Base-by-base conservation (phyloP, 352 stramenopile genomes). In the Thalassiosira delicatula region DNA sequence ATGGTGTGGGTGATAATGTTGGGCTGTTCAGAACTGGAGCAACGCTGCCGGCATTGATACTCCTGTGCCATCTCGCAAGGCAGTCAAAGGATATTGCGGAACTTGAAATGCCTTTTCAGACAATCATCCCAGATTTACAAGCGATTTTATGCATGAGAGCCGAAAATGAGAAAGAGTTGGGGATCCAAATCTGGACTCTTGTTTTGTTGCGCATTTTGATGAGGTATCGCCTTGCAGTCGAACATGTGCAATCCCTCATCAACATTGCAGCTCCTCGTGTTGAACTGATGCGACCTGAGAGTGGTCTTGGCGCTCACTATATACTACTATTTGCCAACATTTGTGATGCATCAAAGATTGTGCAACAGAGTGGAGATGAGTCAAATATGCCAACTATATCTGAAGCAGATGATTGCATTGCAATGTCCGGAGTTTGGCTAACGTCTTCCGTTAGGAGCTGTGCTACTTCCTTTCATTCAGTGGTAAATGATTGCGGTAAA, bases 41-140 rank as follows among this genome's bases (percentile, higher is more conserved):
- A 17, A 69, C 78, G 27, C 27, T 87, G 19, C 81, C 86, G 51
- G 71, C 76, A 46, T 67, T 93, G 14, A 84, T 73, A 37, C 71
- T 94, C 19, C 65, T 92, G 37, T 86, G 70, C 42, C 83, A 78
- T 14, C 68, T 93, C 27, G 85, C 88, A 27, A 77, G 88, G 67
- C 91, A 94, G 84, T 94, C 91, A 0, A 83, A 83, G 66, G 76
- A 88, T 61, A 83, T 87, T 32, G 89, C 89, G 3, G 27, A 76
- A 56, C 70, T 88, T 66, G n/a, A n/a, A n/a, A 56, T 78, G 59
- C 77, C 70, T 42, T 87, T 81, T 62, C 49, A 77, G 42, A 69
- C 37, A 42, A 66, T 84, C 21, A 70, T 85, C 12, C 37, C 71
- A 65, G 69, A 83, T 75, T 66, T 90, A 42, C 80, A 87, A 59